Conservation (phyloP, 1,284 basidiomycete genomes). For the Coniferiporia weirii region DNA sequence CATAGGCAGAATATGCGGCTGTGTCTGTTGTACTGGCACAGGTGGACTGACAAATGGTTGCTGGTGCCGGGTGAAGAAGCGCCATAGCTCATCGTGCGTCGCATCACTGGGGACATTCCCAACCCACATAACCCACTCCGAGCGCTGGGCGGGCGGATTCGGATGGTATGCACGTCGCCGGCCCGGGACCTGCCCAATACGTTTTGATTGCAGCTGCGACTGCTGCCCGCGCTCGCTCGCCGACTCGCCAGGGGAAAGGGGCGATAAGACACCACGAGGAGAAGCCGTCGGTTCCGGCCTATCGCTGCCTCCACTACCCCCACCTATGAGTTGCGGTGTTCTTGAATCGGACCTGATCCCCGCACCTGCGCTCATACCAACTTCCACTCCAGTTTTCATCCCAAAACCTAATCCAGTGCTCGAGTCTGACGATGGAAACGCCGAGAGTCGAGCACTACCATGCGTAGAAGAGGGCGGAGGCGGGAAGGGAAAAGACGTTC, state of each 20-base stretch:
- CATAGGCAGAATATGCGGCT: slow-evolving; percentile 18
- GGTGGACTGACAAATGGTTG: slow-evolving; percentile 14
- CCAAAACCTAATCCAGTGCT: neutral
- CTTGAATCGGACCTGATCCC: neutral
- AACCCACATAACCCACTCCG: slow-evolving; percentile 95
- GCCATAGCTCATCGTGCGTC: slow-evolving; percentile 83
- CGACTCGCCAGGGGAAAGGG: neutral
- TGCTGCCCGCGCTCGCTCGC: slow-evolving; percentile 4
- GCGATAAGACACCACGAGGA: neutral
- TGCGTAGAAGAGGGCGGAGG: neutral
- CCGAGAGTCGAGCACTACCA: neutral
- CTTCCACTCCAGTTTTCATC: neutral
- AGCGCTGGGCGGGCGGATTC: slow-evolving; percentile 65
- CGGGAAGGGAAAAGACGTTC: neutral
- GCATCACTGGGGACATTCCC: slow-evolving; percentile 87
- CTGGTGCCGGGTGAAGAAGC: slow-evolving; percentile 62
- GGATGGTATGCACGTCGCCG: slow-evolving; percentile 46
- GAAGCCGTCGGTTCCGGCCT: neutral
- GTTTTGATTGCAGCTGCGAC: neutral
- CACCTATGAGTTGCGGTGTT: neutral
- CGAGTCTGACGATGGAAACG: neutral
- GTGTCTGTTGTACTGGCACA: slow-evolving; percentile 12
- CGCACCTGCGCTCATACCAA: neutral
- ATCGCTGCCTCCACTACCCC: neutral
- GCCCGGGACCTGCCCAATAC: neutral